phyloP scores from a whole-genome alignment of 202 grass and related monocot genomes.

The Panicum hallii region DNA sequence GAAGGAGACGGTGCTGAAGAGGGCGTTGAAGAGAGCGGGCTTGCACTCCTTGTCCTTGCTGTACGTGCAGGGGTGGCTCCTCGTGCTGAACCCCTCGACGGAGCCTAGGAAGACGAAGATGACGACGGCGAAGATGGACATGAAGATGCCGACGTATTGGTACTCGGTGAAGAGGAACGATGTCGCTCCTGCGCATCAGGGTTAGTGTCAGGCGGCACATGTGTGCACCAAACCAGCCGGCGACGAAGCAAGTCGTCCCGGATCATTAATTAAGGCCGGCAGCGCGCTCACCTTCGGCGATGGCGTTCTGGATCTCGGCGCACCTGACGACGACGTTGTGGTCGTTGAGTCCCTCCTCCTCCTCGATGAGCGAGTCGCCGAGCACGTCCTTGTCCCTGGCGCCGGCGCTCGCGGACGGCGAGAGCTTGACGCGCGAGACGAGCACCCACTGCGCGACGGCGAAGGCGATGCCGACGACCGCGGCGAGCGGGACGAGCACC shows the following conservation, averaged over 20 bases:
- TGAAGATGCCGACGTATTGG: constrained; percentile 75
- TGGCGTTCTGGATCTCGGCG: constrained; percentile 73
- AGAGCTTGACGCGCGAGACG: constrained; percentile 65
- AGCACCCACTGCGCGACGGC: constrained; percentile 66
- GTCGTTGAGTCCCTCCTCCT: constrained; percentile 79
- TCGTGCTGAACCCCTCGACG: constrained; percentile 76
- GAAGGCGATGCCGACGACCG: constrained; percentile 63
- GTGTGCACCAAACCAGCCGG: no score
- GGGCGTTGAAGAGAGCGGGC: constrained; percentile 65
- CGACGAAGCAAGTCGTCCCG: no score
- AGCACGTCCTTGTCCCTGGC: constrained; percentile 44
- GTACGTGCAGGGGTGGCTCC: constrained; percentile 65
- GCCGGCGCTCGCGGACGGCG: constrained; percentile 20
- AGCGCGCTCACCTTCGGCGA: constrained; percentile 48
- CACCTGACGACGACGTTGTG: constrained; percentile 67
- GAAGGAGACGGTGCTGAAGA: constrained; percentile 78
- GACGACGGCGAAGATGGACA: constrained; percentile 68
- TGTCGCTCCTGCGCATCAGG: constrained; percentile 39
- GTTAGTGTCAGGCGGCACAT: no score
- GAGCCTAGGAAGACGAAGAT: constrained; percentile 84
- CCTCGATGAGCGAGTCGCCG: constrained; percentile 65
- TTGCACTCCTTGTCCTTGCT: constrained; percentile 66
- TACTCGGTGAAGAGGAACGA: constrained; percentile 76
- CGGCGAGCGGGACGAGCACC: constrained; percentile 56
- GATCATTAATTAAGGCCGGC: no score